These are phyloP conservation scores for Prinsepia uniflora DNA, from an alignment of 306 rosid species.

Conservation along the genomic window DNA sequence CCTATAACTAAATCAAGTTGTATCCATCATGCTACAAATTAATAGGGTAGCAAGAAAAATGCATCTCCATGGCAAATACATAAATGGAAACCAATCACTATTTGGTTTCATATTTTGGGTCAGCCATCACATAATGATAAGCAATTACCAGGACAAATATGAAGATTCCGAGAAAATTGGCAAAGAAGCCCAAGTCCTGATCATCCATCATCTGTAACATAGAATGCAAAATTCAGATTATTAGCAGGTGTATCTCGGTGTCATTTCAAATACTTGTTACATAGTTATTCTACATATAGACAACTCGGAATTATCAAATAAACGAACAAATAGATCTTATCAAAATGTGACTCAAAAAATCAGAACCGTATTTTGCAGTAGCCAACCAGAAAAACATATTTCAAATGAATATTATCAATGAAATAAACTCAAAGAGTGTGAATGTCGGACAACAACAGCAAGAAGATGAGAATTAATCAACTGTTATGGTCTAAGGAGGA, in stretches of 20 bases:
- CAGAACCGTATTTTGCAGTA: not conserved
- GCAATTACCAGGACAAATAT: conserved; percentile 80
- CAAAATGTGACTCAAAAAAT: not conserved
- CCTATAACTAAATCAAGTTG: conserved; percentile 25
- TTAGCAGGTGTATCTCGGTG: not conserved
- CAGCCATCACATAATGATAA: conserved; percentile 83
- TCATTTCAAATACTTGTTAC: not conserved
- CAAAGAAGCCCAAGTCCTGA: conserved; percentile 80
- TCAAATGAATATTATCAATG: not conserved
- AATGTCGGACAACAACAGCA: not conserved
- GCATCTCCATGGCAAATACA: conserved; percentile 21
- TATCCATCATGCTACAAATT: conserved; percentile 34
- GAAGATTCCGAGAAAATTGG: conserved; percentile 88
- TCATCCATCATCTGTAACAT: conserved; percentile 77
- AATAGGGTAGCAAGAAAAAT: conserved; percentile 15
- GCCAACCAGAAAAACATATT: not conserved
- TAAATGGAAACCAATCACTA: conserved; percentile 24
- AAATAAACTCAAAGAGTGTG: not conserved
- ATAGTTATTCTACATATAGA: not conserved
- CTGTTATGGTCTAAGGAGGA: not conserved
- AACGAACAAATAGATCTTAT: conserved; percentile 3
- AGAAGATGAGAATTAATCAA: not conserved
- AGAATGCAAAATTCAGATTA: not conserved
- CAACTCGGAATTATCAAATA: not conserved
- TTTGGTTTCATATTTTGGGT: conserved; percentile 77